Percentiles rank a stretch among this genome's conserved stretches.
phyloP scores from a whole-genome alignment of 1,284 basidiomycete genomes.

The Marasmius fiardii region DNA sequence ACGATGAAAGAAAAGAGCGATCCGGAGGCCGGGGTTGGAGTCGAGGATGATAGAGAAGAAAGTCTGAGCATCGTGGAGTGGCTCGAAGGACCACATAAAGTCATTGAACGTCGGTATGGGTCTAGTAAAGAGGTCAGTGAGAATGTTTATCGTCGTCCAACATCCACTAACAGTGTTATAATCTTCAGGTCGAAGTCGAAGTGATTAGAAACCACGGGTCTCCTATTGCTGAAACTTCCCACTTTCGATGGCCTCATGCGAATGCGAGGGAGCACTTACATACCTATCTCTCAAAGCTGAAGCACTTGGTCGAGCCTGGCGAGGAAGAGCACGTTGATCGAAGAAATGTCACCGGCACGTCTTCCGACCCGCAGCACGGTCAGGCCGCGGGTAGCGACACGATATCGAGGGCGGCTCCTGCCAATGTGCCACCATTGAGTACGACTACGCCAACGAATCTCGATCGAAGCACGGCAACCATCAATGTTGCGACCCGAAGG shows the following conservation, averaged over 20 bases:
- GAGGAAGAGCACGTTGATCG: neutral
- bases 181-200: conserved; percentile 5
- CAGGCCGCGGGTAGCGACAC: neutral
- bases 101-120: conserved; percentile 1
- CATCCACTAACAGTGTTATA: neutral
- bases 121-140: conserved; percentile 6
- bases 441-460: neutral
- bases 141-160: neutral
- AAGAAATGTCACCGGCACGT: neutral
- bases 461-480: neutral
- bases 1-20: neutral
- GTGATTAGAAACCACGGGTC: conserved; percentile 2
- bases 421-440: too few relatives aligned
- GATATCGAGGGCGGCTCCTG: too few relatives aligned
- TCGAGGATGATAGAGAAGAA: neutral
- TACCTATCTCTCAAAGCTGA: neutral
- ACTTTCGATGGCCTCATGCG: neutral
- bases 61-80: neutral
- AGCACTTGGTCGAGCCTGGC: neutral
- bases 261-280: neutral
- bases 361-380: neutral
- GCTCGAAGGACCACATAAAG: conserved; percentile 2
- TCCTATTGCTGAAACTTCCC: neutral
- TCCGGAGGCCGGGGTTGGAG: neutral
- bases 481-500: neutral